Base-by-base conservation (phyloP, 352 stramenopile genomes). In the Phytophthora citrophthora region DNA sequence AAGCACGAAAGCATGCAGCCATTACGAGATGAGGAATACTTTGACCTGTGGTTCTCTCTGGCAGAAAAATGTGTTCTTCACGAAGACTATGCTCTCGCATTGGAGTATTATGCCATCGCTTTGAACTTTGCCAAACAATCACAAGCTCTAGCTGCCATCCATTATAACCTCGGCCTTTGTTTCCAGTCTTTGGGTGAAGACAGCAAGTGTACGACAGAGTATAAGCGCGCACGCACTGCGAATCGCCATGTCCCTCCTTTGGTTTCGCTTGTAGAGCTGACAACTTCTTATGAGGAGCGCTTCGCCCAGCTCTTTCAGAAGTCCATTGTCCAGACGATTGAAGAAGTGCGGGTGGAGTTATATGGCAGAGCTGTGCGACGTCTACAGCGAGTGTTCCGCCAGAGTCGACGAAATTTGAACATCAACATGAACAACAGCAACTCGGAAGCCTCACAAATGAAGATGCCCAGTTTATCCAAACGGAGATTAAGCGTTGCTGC, bases 51-150 rank as follows among this genome's bases (percentile, higher is more conserved):
- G 81, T 59, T 56, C 10, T 58, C 59, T 3, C 59, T 92, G 5
- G 81, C 83, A 0, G 70, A 88, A 48, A 90, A 89, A 34, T 89
- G 79, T 54, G 90, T 92, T 20, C 39, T 70, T 15, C 79, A 85
- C 12, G 83, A 92, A 60, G 83, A 90, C 61, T 90, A 90, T 44
- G 29, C 68, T 1, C 60, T 92, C 10, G 81, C 83, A 4, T 50
- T 83, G 26, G 81, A 90, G 24, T 89, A 84, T 32, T 90, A 88
- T 55, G 69, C 73, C 0, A 74, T 86, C 20, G 70, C 83, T 0
- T 51, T 86, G 12, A 87, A 75, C 16, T 90, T 90, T 39, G 79
- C 83, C 13, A 90, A 86, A 44, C 76, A 90, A 47, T 89, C 83
- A 31, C 67, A 78, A 34, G 67, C 85, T 24, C 45, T 90, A 12